Conservation (phyloP, 768 basidiomycete species). For the Xerocomellus amylosporus region DNA sequence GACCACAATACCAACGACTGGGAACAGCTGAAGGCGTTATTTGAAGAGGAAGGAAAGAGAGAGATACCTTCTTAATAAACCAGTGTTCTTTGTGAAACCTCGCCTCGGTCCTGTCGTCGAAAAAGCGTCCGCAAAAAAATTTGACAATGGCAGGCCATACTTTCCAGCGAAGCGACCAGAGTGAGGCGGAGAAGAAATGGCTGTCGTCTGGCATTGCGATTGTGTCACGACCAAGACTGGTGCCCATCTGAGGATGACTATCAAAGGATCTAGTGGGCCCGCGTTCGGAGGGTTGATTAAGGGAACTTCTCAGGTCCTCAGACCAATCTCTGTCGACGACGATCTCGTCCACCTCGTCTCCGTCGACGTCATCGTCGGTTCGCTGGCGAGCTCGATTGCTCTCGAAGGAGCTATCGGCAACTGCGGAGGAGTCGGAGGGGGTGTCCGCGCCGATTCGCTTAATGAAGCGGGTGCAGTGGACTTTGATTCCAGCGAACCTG, state of each 20-base stretch:
- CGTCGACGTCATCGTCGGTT: slow-evolving; percentile 32
- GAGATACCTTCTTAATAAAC: slow-evolving; percentile 58
- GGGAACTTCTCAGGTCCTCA: slow-evolving; percentile 54
- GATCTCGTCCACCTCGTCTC: slow-evolving; percentile 60
- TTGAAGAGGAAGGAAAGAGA: background rate
- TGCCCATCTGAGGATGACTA: slow-evolving; percentile 34
- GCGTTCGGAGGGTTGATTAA: slow-evolving; percentile 50
- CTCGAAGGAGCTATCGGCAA: slow-evolving; percentile 48
- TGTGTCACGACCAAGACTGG: slow-evolving; percentile 39
- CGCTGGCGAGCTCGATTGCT: slow-evolving; percentile 32
- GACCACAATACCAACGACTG: slow-evolving; percentile 61
- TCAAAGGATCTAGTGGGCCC: slow-evolving; percentile 51
- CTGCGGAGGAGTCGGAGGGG: slow-evolving; percentile 52
- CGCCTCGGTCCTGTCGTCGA: slow-evolving; percentile 53
- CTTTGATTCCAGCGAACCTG: slow-evolving; percentile 38
- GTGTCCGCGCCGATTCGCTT: slow-evolving; percentile 55
- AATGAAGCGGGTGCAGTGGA: slow-evolving; percentile 51
- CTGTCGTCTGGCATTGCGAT: slow-evolving; percentile 33
- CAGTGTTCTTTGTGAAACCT: slow-evolving; percentile 63
- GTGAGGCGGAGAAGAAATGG: slow-evolving; percentile 31
- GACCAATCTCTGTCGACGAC: slow-evolving; percentile 74
- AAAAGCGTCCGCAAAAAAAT: slow-evolving; percentile 62
- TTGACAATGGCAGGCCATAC: slow-evolving; percentile 52
- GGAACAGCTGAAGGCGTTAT: background rate
- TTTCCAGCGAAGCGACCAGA: slow-evolving; percentile 54